A percentile compares a stretch with the other conserved stretches of the same genome.
These are phyloP conservation scores for Fusarium circinatum DNA, from an alignment of 2,329 filamentous ascomycete genomes.

Conservation along the genomic window DNA sequence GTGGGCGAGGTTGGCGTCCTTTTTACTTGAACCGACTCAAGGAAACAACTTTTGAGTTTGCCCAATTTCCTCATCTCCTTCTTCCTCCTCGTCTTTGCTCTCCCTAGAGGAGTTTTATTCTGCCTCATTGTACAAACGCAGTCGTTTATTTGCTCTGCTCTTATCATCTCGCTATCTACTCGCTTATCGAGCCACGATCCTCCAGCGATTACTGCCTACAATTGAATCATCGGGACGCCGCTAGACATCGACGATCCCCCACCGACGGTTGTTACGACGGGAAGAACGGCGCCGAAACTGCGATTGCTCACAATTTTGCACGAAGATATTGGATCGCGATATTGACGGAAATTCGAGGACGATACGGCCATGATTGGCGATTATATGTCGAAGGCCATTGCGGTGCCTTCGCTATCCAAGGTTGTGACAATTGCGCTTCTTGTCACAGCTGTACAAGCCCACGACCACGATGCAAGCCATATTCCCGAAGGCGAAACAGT, in stretches of 20 bases:
- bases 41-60: slow-evolving; percentile 14
- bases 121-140: not conserved
- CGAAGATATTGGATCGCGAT: not conserved
- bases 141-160: slow-evolving; percentile 40
- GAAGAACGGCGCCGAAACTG: not conserved
- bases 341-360: not conserved
- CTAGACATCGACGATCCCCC: slow-evolving; percentile 35
- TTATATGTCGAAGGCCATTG: slow-evolving; percentile 22
- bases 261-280: slow-evolving; percentile 1
- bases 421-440: slow-evolving; percentile 41
- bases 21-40: slow-evolving; percentile 13
- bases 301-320: not conserved
- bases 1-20: slow-evolving; percentile 1
- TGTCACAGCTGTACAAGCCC: slow-evolving; percentile 46
- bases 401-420: slow-evolving; percentile 26
- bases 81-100: not conserved
- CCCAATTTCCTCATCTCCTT: slow-evolving; percentile 2
- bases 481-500: slow-evolving; percentile 76
- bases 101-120: slow-evolving; percentile 21
- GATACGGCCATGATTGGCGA: slow-evolving; percentile 33
- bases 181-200: slow-evolving; percentile 32
- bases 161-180: not conserved
- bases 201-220: not conserved
- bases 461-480: slow-evolving; percentile 60
- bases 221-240: slow-evolving; percentile 16